Conservation (phyloP, 1,284 basidiomycete species). For the Pseudozyma pruni region DNA sequence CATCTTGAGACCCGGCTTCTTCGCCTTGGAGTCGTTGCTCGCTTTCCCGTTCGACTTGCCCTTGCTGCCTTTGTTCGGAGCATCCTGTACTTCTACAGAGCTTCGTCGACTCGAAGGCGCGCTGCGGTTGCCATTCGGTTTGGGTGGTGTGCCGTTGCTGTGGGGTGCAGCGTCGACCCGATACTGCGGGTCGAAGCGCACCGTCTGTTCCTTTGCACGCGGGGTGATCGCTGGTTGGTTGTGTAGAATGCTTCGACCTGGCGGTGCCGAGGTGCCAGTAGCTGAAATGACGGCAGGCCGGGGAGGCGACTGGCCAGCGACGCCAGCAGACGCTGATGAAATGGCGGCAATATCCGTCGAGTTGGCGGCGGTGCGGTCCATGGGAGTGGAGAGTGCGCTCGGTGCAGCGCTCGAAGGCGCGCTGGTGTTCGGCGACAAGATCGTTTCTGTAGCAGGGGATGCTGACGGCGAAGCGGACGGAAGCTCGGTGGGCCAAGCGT, state of each 20-base stretch:
- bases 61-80: slow-evolving; percentile 18
- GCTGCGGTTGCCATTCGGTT: slow-evolving; percentile 13
- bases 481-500: slow-evolving; percentile 35
- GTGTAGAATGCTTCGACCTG: slow-evolving; percentile 32
- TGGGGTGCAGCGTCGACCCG: slow-evolving; percentile 23
- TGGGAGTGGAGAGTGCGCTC: slow-evolving; percentile 4
- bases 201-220: slow-evolving; percentile 34
- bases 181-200: slow-evolving; percentile 44
- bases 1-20: slow-evolving; percentile 45
- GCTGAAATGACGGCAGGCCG: background rate
- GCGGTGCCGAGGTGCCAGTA: slow-evolving; percentile 5
- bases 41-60: slow-evolving; percentile 16
- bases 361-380: slow-evolving; percentile 25
- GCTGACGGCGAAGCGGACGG: background rate
- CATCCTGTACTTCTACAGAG: slow-evolving; percentile 36
- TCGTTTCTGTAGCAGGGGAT: background rate
- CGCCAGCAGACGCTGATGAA: background rate
- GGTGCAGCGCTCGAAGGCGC: slow-evolving; percentile 10
- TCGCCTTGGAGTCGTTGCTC: slow-evolving; percentile 15
- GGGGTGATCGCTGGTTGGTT: slow-evolving; percentile 10
- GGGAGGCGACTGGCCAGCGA: background rate
- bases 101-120: slow-evolving; percentile 23
- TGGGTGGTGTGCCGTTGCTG: slow-evolving; percentile 2
- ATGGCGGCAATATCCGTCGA: slow-evolving; percentile 1
- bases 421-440: slow-evolving; percentile 3